Evolutionary conservation across 495 filamentous ascomycete genomes (phyloP), one percentile per base, ranked within the genome.

Genomic region (Pyrenula massariospora): DNA sequence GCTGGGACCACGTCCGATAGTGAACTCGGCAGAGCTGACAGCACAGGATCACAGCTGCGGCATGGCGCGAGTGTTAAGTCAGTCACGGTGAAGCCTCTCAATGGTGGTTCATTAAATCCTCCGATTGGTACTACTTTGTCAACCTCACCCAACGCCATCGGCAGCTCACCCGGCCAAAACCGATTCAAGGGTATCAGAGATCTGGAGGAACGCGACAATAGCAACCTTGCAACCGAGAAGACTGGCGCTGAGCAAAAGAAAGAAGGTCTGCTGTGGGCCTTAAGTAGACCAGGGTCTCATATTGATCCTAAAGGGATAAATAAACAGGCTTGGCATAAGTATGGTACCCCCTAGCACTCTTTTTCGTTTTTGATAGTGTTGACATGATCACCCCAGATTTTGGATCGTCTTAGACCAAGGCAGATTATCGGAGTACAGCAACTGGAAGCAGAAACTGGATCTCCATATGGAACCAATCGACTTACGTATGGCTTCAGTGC

Each of bases 291-390:
- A 5, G 93, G 91, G 2, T 93, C 89, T 49, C 93, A 97, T 70
- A 90, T 88, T 12, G 93, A 99, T 66, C 94, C 94, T 2, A 89
- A 92, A 61, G 89, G 87, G 5, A 77, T 98, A 54, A 96, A 96
- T 65, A 96, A 97, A 63, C 89, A 93, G 67, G 91, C 89, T 54
- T 98, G 93, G 94, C 93, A 99, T 65, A 99, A 99, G 92, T 98
- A 83, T 68, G 87, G 81, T 52, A 24, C 36, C 42, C 51, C 24
- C 56, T 52, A 47, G 1, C 5, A 53, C 2, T 25, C 50, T 24
- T 21, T 36, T 42, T 21, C 20, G 48, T n/a, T 55, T 22, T 56
- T 66, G 25, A 65, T 59, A 54, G 10, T 60, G 10, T 59, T 59
- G 57, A 59, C 47, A 21, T 10, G 21, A 42, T n/a, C n/a, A 23